Percentiles rank a stretch among this genome's conserved stretches.
Conservation (phyloP, 2,329 filamentous ascomycete species). For the Coniochaeta sp. region DNA sequence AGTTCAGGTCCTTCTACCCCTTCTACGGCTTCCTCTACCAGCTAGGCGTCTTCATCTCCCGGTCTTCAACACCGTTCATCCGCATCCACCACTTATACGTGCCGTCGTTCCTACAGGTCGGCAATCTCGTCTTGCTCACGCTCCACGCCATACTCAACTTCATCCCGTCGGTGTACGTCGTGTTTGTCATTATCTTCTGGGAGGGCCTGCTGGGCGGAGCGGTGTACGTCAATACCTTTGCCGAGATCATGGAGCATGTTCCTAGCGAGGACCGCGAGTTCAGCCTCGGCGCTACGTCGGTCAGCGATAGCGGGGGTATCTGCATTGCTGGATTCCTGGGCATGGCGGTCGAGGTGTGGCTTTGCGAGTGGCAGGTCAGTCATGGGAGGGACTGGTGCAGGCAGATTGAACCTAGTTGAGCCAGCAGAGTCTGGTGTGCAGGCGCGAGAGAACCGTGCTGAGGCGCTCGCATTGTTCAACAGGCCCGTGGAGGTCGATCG, state of each 20-base stretch:
- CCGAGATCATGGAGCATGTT: conserved; percentile 82
- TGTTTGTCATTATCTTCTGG: conserved; percentile 86
- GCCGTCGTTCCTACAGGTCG: conserved; percentile 73
- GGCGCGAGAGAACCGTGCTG: too few relatives aligned
- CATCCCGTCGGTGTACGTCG: conserved; percentile 76
- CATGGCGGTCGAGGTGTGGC: conserved; percentile 69
- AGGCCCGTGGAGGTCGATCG: too few relatives aligned
- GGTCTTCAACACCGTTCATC: conserved; percentile 82
- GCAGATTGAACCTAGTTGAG: conserved; percentile 36
- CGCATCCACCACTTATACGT: conserved; percentile 75
- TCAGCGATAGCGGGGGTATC: conserved; percentile 87
- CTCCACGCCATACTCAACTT: conserved; percentile 73
- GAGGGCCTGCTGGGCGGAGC: conserved; percentile 84
- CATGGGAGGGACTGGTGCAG: conserved; percentile 71
- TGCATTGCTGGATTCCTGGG: conserved; percentile 80
- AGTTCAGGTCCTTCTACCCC: conserved; percentile 85
- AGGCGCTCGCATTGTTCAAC: too few relatives aligned
- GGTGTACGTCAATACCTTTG: conserved; percentile 95
- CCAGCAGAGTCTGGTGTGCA: too few relatives aligned
- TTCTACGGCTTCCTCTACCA: conserved; percentile 95
- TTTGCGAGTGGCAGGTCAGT: conserved; percentile 80
- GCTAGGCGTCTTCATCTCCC: conserved; percentile 87
- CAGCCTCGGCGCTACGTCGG: conserved; percentile 79
- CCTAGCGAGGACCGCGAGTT: conserved; percentile 77
- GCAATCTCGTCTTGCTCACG: conserved; percentile 67